Evolutionary conservation across 1,284 basidiomycete genomes (phyloP).

Genomic region (Fistulinella staudtii): DNA sequence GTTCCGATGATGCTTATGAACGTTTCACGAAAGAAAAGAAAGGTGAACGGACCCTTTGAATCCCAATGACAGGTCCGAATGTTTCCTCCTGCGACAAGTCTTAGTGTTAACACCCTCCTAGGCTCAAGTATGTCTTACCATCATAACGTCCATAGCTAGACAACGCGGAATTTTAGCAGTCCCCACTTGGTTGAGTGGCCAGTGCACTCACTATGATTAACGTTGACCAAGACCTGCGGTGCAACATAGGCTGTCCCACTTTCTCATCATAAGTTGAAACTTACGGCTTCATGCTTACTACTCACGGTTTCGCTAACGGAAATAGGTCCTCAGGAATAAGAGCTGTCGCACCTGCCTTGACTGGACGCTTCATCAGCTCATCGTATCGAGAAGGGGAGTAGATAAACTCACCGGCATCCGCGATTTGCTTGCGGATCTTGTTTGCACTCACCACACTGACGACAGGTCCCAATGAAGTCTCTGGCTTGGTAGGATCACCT

Average conservation of each 20-base stretch:
- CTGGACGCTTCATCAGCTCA: slow-evolving; percentile 33
- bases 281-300: neutral
- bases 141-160: slow-evolving; percentile 92
- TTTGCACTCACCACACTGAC: slow-evolving; percentile 82
- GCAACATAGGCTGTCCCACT: slow-evolving; percentile 84
- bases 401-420: slow-evolving; percentile 61
- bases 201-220: slow-evolving; percentile 69
- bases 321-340: slow-evolving; percentile 74
- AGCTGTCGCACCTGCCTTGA: slow-evolving; percentile 72
- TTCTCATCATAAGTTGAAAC: slow-evolving; percentile 1
- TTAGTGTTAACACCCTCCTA: neutral
- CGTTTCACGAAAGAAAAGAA: neutral
- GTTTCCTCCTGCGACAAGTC: slow-evolving; percentile 61
- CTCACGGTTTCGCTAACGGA: slow-evolving; percentile 63
- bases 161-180: neutral
- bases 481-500: slow-evolving; percentile 75
- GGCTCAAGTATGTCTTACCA: slow-evolving; percentile 38
- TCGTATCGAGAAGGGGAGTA: neutral
- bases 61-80: slow-evolving; percentile 88
- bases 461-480: slow-evolving; percentile 86
- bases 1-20: neutral
- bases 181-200: neutral
- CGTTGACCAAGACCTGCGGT: slow-evolving; percentile 85
- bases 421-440: slow-evolving; percentile 81
- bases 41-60: slow-evolving; percentile 65